These are phyloP conservation scores for Tylopilus rubrobrunneus DNA, from an alignment of 768 basidiomycete genomes.

Conservation along the genomic window DNA sequence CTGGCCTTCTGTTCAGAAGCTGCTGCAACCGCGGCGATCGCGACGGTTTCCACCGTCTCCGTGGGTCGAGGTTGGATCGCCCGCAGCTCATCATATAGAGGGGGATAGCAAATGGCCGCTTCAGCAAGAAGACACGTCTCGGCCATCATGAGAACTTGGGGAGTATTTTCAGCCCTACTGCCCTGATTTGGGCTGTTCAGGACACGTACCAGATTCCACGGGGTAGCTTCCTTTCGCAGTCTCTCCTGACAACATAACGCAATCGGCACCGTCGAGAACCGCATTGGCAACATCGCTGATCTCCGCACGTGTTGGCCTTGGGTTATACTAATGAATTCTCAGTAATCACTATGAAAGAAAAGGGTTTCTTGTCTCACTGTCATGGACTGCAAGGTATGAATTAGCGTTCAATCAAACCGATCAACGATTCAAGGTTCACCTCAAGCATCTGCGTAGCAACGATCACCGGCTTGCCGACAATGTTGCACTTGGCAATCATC, in stretches of 20 bases:
- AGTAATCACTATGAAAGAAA: neutral
- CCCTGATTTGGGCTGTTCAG: neutral
- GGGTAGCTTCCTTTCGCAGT: slow-evolving; percentile 98
- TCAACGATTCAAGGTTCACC: slow-evolving; percentile 38
- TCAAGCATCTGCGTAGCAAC: slow-evolving; percentile 99
- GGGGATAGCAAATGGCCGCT: slow-evolving; percentile 91
- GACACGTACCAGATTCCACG: slow-evolving; percentile 77
- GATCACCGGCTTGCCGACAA: slow-evolving; percentile 96
- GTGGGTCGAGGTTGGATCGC: slow-evolving; percentile 81
- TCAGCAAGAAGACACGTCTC: slow-evolving; percentile 98
- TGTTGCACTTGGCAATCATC: slow-evolving; percentile 99
- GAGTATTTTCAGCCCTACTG: slow-evolving; percentile 6
- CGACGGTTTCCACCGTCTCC: slow-evolving; percentile 92
- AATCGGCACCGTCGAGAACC: slow-evolving; percentile 97
- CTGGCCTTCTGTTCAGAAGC: slow-evolving; percentile 92
- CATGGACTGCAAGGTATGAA: slow-evolving; percentile 66
- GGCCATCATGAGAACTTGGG: slow-evolving; percentile 95
- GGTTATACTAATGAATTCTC: slow-evolving; percentile 76
- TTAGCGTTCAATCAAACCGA: slow-evolving; percentile 9
- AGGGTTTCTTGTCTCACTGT: slow-evolving; percentile 50
- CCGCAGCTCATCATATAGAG: slow-evolving; percentile 87
- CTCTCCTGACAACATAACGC: slow-evolving; percentile 99
- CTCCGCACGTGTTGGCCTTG: slow-evolving; percentile 97
- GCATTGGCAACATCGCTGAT: slow-evolving; percentile 99
- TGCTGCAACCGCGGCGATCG: slow-evolving; percentile 93